Percentiles rank a stretch among this genome's conserved stretches.
Evolutionary conservation across 2,329 filamentous ascomycete species (phyloP).

Genomic region (Colletotrichum navitas): DNA sequence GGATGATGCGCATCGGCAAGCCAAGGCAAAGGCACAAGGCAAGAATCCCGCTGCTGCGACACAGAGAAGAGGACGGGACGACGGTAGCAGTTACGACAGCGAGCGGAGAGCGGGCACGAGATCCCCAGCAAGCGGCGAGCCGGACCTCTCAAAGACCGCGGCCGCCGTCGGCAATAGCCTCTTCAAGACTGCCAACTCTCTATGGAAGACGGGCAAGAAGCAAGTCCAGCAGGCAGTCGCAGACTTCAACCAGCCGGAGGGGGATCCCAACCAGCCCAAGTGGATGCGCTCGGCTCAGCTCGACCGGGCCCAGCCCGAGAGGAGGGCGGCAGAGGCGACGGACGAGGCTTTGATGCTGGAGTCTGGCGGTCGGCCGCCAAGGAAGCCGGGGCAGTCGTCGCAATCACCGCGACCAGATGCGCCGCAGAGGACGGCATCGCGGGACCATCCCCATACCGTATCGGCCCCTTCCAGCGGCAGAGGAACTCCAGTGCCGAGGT

Average conservation of each 20-base stretch:
- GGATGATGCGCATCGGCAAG: slow-evolving; percentile 89
- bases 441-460: slow-evolving; percentile 64
- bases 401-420: slow-evolving; percentile 51
- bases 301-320: slow-evolving; percentile 55
- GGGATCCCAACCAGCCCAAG: slow-evolving; percentile 85
- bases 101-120: slow-evolving; percentile 60
- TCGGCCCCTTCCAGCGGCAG: slow-evolving; percentile 58
- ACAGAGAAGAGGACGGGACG: slow-evolving; percentile 55
- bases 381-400: slow-evolving; percentile 47
- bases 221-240: slow-evolving; percentile 92
- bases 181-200: slow-evolving; percentile 92
- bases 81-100: slow-evolving; percentile 38
- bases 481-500: slow-evolving; percentile 65
- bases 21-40: slow-evolving; percentile 77
- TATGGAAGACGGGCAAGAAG: slow-evolving; percentile 96
- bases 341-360: slow-evolving; percentile 87
- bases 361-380: slow-evolving; percentile 69
- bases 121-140: slow-evolving; percentile 70
- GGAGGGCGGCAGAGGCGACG: slow-evolving; percentile 61
- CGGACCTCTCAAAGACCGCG: slow-evolving; percentile 84
- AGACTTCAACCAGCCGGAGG: slow-evolving; percentile 81
- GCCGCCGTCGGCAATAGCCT: slow-evolving; percentile 85
- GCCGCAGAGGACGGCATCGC: slow-evolving; percentile 48
- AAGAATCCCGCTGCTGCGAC: slow-evolving; percentile 58
- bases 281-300: slow-evolving; percentile 87